These are phyloP conservation scores for Iodosphaeria phyllophila DNA, from an alignment of 2,329 filamentous ascomycete genomes.

Conservation along the genomic window DNA sequence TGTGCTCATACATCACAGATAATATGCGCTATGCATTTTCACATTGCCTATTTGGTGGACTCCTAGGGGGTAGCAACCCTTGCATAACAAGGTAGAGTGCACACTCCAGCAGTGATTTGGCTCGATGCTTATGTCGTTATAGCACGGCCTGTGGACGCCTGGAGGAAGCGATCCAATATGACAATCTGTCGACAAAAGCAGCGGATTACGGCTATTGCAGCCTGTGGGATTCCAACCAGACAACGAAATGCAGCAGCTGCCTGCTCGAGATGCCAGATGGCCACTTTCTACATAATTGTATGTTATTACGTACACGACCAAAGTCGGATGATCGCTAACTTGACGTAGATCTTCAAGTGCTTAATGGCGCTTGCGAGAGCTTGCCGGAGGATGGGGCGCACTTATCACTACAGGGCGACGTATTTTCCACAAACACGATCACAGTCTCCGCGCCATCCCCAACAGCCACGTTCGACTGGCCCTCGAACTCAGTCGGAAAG, in stretches of 20 bases:
- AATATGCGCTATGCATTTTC: constrained; percentile 37
- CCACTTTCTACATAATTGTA: constrained; percentile 34
- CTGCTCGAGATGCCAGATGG: constrained; percentile 17
- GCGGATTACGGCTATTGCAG: constrained; percentile 35
- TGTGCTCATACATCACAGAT: constrained; percentile 25
- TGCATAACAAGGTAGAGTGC: constrained; percentile 32
- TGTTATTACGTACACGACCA: constrained; percentile 5
- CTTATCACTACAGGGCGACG: constrained; percentile 28
- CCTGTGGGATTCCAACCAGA: constrained; percentile 20
- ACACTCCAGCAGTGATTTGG: neutral
- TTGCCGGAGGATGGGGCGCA: constrained; percentile 24
- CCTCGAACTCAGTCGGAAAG: constrained; percentile 24
- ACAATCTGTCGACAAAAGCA: constrained; percentile 25
- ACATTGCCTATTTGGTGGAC: constrained; percentile 31
- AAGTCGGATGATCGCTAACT: neutral
- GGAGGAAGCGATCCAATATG: constrained; percentile 24
- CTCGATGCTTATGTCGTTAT: constrained; percentile 8
- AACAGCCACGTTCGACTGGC: constrained; percentile 17
- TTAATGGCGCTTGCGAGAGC: constrained; percentile 37
- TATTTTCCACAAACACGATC: constrained; percentile 29
- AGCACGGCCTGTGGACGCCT: constrained; percentile 35
- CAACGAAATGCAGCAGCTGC: constrained; percentile 28
- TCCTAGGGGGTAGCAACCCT: constrained; percentile 23
- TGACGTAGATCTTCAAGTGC: constrained; percentile 13
- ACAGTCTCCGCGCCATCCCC: constrained; percentile 30